Percentiles rank a stretch among this genome's conserved stretches.
These are phyloP conservation scores for Geranium brycei DNA, from an alignment of 345 rosid species.

Conservation along the genomic window DNA sequence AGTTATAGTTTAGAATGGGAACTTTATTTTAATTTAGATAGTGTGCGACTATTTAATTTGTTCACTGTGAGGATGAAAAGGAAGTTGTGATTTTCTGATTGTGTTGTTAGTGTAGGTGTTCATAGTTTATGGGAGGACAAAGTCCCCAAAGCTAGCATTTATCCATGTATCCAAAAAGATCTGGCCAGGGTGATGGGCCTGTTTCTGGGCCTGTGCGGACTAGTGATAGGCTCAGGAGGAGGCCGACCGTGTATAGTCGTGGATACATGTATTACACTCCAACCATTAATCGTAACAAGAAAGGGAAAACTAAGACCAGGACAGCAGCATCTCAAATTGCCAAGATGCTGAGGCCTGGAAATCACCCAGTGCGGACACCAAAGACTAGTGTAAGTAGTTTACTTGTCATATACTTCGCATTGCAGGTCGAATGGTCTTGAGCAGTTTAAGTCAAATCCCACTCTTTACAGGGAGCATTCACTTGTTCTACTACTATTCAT, in stretches of 20 bases:
- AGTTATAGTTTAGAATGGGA: not conserved
- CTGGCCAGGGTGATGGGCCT: conserved; percentile 81
- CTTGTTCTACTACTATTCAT: too few relatives aligned
- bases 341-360: conserved; percentile 59
- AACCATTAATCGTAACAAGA: conserved; percentile 42
- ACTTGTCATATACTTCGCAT: not conserved
- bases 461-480: not conserved
- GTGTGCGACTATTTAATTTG: conserved; percentile 1
- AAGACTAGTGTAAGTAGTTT: conserved; percentile 41
- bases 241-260: conserved; percentile 61
- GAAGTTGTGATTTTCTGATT: not conserved
- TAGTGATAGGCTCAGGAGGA: conserved; percentile 85
- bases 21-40: not conserved
- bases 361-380: conserved; percentile 38
- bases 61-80: conserved; percentile 5
- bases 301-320: conserved; percentile 72
- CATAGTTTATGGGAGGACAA: conserved; percentile 39
- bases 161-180: conserved; percentile 71
- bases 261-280: conserved; percentile 55
- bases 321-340: conserved; percentile 92
- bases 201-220: conserved; percentile 74
- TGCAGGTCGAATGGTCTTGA: not conserved
- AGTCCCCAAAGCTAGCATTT: conserved; percentile 27
- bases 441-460: not conserved
- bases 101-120: conserved; percentile 11